Base-by-base conservation (phyloP, 2,329 filamentous ascomycete species). In the Colletotrichum navitas region DNA sequence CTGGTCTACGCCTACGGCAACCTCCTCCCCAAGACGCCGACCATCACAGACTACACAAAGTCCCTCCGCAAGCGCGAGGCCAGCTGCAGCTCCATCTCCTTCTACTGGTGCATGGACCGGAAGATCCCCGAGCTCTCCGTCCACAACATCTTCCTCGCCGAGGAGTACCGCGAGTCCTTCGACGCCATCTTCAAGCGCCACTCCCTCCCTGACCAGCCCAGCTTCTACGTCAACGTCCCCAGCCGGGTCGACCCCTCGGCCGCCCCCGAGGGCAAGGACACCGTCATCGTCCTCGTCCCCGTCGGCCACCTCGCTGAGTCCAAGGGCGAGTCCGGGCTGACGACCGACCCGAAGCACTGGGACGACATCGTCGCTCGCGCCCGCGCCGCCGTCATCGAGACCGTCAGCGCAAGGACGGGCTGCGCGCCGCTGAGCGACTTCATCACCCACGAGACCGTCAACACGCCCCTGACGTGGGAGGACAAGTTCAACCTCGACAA, bases 81-180 rank as follows among this genome's bases (percentile, higher is more conserved):
- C 1, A 93, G 90, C 0, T 94, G 92, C 81, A 92, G 89, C 74
- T 92, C 90, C 69, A 92, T 94, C 74, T 93, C 90, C 6, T 94
- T 94, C 81, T 94, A 93, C 84, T 94, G 91, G 92, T 87, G 88
- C 3, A 84, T 93, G 26, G 84, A 88, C 70, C 83, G 84, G 62
- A 84, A 86, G 63, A 82, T 94, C 1, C 87, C 89, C 0, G 87
- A 92, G 78, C 85, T 94, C 2, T 83, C 86, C 24, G 88, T 90
- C 0, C 92, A 94, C 81, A 94, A 94, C 79, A 93, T 94, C 76
- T 94, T 94, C 82, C 87, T 94, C 8, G 91, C 92, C 2, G 89
- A 93, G 75, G 85, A 92, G 74, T 94, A 93, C 79, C 85, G 85
- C 62, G 90, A 92, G 75, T 91, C 87, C n/a, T 94, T 94, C 76